Evolutionary conservation across 257 asterid species (phyloP), one percentile per base, ranked within the genome.

Genomic region (Paulownia fortunei): DNA sequence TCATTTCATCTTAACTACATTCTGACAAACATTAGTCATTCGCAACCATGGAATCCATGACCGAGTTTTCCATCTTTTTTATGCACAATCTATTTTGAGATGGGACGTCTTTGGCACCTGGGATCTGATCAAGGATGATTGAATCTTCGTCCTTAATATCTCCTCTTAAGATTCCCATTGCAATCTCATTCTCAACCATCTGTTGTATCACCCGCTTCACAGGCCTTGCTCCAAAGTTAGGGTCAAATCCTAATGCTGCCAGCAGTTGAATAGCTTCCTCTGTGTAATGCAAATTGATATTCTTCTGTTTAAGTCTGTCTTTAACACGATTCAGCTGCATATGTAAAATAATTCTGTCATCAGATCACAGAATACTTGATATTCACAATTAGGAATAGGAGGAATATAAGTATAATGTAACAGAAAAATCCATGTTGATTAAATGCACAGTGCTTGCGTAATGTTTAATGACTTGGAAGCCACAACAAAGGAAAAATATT

Each of bases 151-250:
- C 98, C 69, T 82, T 86, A 46, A 89, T 83, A 58, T 89, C 92
- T 47, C 97, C 97, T 79, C 81, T 85, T 41, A 94, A 81, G 72
- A 94, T 85, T 60, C 87, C 86, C 93, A 90, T 85, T 8, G 97
- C 97, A 54, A 94, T 83, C 90, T 94, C 96, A 74, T 94, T 92
- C 86, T 94, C 98, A 65, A 94, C 97, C 93, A 89, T 76, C 76
- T 90, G 97, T 51, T 92, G 97, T 73, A 94, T 92, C 55, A 88
- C 94, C 41, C 98, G 87, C 82, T 94, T 94, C 81, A 94, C 96
- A 2, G 98, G 98, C 69, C 98, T 94, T 39, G 98, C 98, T 72
- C 98, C 98, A 42, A 80, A 94, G 76, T 90, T 89, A 1, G 98
- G 97, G 77, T 94, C 97, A 21, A 84, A 94, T 9, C 98, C 98